Percentiles rank a stretch among this genome's conserved stretches.
phyloP scores from a whole-genome alignment of 495 filamentous ascomycete genomes.

The Aspergillus ostianus region DNA sequence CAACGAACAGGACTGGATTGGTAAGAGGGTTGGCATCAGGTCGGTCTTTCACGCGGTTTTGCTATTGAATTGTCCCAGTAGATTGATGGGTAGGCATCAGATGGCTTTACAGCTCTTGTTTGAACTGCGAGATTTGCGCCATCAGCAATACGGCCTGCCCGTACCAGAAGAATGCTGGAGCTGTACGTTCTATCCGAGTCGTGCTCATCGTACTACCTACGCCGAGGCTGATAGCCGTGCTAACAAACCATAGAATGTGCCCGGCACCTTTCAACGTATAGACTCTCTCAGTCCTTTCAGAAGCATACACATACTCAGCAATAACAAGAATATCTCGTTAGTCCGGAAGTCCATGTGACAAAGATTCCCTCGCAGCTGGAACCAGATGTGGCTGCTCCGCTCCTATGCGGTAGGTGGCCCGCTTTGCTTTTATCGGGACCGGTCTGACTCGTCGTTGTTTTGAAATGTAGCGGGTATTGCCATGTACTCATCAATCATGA shows the following conservation, averaged over 20 bases:
- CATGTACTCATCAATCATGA: slow-evolving; percentile 49
- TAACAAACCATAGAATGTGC: slow-evolving; percentile 34
- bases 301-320: slow-evolving; percentile 1
- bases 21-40: slow-evolving; percentile 39
- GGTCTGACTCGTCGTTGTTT: not conserved
- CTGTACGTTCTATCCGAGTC: slow-evolving; percentile 26
- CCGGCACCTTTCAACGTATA: slow-evolving; percentile 47
- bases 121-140: slow-evolving; percentile 45
- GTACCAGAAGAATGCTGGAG: slow-evolving; percentile 43
- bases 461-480: slow-evolving; percentile 36
- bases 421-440: not conserved
- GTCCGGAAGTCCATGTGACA: slow-evolving; percentile 40
- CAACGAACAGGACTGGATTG: slow-evolving; percentile 33
- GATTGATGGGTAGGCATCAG: slow-evolving; percentile 16
- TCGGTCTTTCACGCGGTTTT: slow-evolving; percentile 10
- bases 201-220: not conserved
- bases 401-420: slow-evolving; percentile 37
- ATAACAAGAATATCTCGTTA: slow-evolving; percentile 38
- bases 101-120: slow-evolving; percentile 46
- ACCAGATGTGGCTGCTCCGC: slow-evolving; percentile 37
- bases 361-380: slow-evolving; percentile 34
- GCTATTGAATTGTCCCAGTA: not conserved
- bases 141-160: slow-evolving; percentile 47
- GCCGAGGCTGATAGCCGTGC: not conserved
- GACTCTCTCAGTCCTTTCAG: not conserved